A percentile compares a stretch with the other conserved stretches of the same genome.
phyloP scores from a whole-genome alignment of 2,329 filamentous ascomycete species.

The Aureobasidium zeae region DNA sequence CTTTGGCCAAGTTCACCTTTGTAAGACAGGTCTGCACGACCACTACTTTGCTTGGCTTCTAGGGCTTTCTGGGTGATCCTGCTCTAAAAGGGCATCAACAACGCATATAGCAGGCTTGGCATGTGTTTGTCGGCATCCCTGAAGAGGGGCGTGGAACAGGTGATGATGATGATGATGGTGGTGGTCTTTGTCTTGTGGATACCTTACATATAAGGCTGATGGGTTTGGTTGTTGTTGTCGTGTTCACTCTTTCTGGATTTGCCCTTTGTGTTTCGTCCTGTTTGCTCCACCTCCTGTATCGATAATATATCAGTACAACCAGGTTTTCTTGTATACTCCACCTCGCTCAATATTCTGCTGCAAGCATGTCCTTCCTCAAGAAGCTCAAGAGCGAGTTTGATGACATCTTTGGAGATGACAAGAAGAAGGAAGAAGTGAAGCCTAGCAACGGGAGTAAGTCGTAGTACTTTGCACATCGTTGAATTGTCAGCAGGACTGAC shows the following conservation, averaged over 20 bases:
- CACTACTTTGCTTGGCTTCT: too few species aligned
- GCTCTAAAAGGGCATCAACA: too few species aligned
- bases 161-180: background rate
- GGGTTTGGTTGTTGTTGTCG: conserved; percentile 5
- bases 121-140: too few species aligned
- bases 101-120: too few species aligned
- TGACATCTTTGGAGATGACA: conserved; percentile 28
- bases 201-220: conserved; percentile 3
- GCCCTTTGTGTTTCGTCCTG: too few species aligned
- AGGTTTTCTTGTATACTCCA: too few species aligned
- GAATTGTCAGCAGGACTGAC: conserved; percentile 6
- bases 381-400: conserved; percentile 39
- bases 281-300: background rate
- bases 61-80: too few species aligned
- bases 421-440: conserved; percentile 26
- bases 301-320: background rate
- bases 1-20: too few species aligned
- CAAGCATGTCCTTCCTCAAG: conserved; percentile 39
- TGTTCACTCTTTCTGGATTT: background rate
- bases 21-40: too few species aligned
- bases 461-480: background rate
- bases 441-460: conserved; percentile 11
- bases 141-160: background rate
- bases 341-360: too few species aligned
- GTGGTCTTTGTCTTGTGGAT: too few species aligned